Evolutionary conservation across 2,329 filamentous ascomycete species (phyloP).

Genomic region (Aspergillus pseudoviridinutans): DNA sequence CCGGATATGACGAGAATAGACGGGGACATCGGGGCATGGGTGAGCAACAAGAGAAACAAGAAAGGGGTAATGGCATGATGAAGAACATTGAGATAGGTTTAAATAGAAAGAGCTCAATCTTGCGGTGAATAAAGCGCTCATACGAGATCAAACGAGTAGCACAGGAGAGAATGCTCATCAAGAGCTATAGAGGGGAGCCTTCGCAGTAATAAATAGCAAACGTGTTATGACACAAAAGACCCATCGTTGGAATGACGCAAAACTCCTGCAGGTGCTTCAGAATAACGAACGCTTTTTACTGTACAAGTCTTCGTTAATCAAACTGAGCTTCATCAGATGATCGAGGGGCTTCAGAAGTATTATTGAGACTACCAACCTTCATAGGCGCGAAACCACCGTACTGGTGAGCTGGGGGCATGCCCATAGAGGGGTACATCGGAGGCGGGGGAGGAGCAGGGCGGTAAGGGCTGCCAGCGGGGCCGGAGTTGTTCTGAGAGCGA

Average conservation of each 20-base stretch:
- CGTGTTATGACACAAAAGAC: constrained; percentile 38
- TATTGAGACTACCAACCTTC: constrained; percentile 52
- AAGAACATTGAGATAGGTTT: constrained; percentile 15
- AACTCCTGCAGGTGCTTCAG: constrained; percentile 43
- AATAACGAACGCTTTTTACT: constrained; percentile 38
- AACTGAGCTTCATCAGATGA: constrained; percentile 5
- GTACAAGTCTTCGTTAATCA: constrained; percentile 18
- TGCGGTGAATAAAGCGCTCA: constrained; percentile 39
- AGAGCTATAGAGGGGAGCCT: constrained; percentile 40
- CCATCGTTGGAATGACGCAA: constrained; percentile 40
- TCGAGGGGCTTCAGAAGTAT: constrained; percentile 12
- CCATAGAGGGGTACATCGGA: constrained; percentile 68
- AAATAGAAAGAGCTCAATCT: constrained; percentile 30
- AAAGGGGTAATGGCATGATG: constrained; percentile 6
- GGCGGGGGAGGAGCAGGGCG: constrained; percentile 78
- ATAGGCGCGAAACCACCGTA: constrained; percentile 63
- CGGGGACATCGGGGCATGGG: constrained; percentile 12
- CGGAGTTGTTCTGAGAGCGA: constrained; percentile 97
- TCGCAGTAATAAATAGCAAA: constrained; percentile 34
- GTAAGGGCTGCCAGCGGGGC: constrained; percentile 91
- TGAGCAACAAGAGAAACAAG: constrained; percentile 6
- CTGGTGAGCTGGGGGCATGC: constrained; percentile 60
- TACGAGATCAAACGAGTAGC: constrained; percentile 38
- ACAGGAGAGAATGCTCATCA: constrained; percentile 42
- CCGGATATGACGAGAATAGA: constrained; percentile 16